Conservation (phyloP, 2,329 filamentous ascomycete species). For the Anthostomella pinea region DNA sequence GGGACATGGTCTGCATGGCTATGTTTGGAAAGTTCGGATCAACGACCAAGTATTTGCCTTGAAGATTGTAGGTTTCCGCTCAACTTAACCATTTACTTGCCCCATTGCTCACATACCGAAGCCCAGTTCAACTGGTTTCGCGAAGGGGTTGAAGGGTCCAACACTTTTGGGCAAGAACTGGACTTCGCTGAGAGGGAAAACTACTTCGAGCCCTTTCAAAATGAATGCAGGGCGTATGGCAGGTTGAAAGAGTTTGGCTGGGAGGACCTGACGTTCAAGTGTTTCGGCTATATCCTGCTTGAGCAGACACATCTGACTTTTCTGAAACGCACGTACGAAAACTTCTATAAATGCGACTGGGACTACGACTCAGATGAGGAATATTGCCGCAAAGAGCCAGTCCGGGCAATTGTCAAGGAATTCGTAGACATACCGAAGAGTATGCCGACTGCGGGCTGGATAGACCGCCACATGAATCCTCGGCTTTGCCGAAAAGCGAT, state of each 20-base stretch:
- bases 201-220: neutral
- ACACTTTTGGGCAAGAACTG: neutral
- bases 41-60: constrained; percentile 2
- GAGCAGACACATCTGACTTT: neutral
- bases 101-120: neutral
- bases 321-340: neutral
- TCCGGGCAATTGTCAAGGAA: neutral
- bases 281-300: neutral
- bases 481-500: neutral
- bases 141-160: neutral
- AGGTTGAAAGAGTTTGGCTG: neutral
- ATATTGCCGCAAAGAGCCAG: neutral
- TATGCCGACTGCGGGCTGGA: too few species aligned
- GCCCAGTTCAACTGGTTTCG: neutral
- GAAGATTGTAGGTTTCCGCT: constrained; percentile 8
- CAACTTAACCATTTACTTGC: neutral
- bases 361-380: neutral
- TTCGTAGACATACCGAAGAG: neutral
- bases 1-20: constrained; percentile 1
- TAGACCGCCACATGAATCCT: neutral
- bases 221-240: neutral
- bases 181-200: neutral
- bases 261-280: neutral
- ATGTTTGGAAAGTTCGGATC: constrained; percentile 12
- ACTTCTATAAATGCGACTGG: neutral